These are phyloP conservation scores for Porcisia hertigi DNA, from an alignment of 208 protist species.

Conservation along the genomic window DNA sequence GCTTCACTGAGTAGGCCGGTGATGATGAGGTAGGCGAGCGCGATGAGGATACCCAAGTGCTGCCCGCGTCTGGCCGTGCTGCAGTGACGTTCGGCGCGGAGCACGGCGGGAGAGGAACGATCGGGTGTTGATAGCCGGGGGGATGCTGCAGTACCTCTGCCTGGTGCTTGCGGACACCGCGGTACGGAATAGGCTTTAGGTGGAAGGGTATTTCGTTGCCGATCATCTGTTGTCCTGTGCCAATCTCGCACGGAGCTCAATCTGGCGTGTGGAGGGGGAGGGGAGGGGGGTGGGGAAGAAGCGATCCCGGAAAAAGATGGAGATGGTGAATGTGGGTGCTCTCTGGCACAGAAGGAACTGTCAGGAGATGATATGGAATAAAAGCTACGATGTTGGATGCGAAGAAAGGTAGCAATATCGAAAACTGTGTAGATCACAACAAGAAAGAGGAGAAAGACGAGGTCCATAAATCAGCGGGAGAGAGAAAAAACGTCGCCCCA, in stretches of 20 bases:
- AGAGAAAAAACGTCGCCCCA: too few species aligned
- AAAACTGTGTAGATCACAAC: too few species aligned
- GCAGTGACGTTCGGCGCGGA: not conserved
- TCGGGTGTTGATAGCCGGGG: conserved; percentile 59
- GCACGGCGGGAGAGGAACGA: conserved; percentile 22
- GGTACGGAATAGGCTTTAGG: conserved; percentile 53
- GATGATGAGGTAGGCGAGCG: not conserved
- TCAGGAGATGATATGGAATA: too few species aligned
- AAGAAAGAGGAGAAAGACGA: too few species aligned
- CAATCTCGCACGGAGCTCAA: not conserved
- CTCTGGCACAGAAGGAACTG: not conserved
- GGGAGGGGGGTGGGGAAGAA: not conserved
- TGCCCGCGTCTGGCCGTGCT: not conserved
- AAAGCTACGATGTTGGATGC: too few species aligned
- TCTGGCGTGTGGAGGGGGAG: not conserved
- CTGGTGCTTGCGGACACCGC: conserved; percentile 61
- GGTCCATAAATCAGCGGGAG: too few species aligned
- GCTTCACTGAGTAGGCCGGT: not conserved
- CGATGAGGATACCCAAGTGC: not conserved
- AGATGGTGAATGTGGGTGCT: too few species aligned
- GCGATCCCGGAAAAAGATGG: not conserved
- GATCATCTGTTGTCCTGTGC: conserved; percentile 42
- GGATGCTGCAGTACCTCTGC: conserved; percentile 68
- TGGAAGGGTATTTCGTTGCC: conserved; percentile 66
- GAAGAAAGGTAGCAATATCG: too few species aligned